Evolutionary conservation across 2,329 filamentous ascomycete species (phyloP).

Genomic region (Pseudocercospora fuligena): DNA sequence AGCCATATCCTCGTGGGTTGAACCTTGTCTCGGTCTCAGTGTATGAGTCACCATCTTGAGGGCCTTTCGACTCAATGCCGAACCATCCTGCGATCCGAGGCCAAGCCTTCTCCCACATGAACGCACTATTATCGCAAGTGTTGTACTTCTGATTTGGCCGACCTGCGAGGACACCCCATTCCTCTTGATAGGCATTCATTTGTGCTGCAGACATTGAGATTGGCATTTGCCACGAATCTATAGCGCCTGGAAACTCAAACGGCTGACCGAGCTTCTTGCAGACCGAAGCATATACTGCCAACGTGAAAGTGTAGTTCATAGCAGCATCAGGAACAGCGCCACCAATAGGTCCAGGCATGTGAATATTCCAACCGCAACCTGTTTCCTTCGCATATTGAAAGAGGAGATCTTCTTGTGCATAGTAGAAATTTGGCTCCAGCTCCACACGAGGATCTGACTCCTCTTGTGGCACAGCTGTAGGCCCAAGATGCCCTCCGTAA

Average conservation of each 20-base stretch:
- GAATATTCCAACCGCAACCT: slow-evolving; percentile 51
- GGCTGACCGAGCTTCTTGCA: slow-evolving; percentile 47
- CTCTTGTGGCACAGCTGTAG: slow-evolving; percentile 49
- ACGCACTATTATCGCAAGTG: slow-evolving; percentile 51
- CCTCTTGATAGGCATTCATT: slow-evolving; percentile 57
- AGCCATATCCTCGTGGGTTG: slow-evolving; percentile 36
- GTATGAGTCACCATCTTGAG: slow-evolving; percentile 35
- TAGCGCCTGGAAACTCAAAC: slow-evolving; percentile 53
- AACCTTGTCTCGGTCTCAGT: slow-evolving; percentile 32
- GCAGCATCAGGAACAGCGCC: slow-evolving; percentile 57
- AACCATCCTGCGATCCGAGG: slow-evolving; percentile 54
- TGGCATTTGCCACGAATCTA: slow-evolving; percentile 52
- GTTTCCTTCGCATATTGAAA: slow-evolving; percentile 48
- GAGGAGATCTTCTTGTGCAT: slow-evolving; percentile 58
- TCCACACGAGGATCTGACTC: slow-evolving; percentile 53
- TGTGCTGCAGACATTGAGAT: slow-evolving; percentile 48
- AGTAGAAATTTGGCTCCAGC: slow-evolving; percentile 61
- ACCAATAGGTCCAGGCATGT: slow-evolving; percentile 55
- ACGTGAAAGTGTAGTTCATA: slow-evolving; percentile 56
- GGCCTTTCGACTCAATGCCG: slow-evolving; percentile 41
- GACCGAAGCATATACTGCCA: slow-evolving; percentile 58
- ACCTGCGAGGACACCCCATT: slow-evolving; percentile 54
- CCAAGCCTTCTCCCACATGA: slow-evolving; percentile 58
- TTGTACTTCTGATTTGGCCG: slow-evolving; percentile 57
- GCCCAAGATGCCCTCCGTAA: slow-evolving; percentile 57